phyloP scores from a whole-genome alignment of 129 eudicot genomes.

The Saussurea involucrata region DNA sequence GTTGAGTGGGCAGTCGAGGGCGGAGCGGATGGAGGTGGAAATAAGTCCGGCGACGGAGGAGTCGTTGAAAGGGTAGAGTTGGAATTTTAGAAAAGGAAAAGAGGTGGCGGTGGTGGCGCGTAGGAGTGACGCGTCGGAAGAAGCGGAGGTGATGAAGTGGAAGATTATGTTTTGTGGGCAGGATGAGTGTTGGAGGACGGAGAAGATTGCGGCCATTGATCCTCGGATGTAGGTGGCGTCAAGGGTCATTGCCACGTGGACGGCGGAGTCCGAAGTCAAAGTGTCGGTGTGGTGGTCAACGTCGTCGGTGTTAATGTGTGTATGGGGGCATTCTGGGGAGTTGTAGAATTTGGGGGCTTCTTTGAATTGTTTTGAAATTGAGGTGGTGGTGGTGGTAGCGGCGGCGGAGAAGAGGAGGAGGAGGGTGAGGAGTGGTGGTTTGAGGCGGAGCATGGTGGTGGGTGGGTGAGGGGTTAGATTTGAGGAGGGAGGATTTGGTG shows the following conservation, averaged over 20 bases:
- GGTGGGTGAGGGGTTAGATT: constrained; percentile 2
- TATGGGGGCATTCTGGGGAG: constrained; percentile 42
- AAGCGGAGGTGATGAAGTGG: constrained; percentile 58
- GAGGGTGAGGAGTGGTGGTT: constrained; percentile 1
- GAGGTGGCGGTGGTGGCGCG: constrained; percentile 44
- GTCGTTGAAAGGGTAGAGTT: constrained; percentile 45
- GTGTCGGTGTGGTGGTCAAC: constrained; percentile 7
- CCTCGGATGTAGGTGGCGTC: constrained; percentile 74
- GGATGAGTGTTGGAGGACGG: constrained; percentile 72
- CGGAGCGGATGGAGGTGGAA: constrained; percentile 77
- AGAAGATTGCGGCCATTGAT: constrained; percentile 76
- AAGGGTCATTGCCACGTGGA: constrained; percentile 80
- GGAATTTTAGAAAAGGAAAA: constrained; percentile 55
- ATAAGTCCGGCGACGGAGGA: constrained; percentile 48
- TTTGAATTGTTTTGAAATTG: constrained; percentile 33
- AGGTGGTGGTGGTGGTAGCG: not conserved
- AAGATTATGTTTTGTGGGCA: constrained; percentile 65
- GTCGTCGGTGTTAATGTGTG: not conserved
- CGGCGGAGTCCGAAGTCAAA: not conserved
- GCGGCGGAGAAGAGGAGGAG: not conserved
- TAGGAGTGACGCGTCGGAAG: constrained; percentile 35
- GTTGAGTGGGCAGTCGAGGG: constrained; percentile 70
- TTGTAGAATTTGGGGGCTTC: constrained; percentile 77
- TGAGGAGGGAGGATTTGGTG: constrained; percentile 22
- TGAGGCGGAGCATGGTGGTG: constrained; percentile 31